Evolutionary conservation across 78 protist species (phyloP), one percentile per base, ranked within the genome.

Genomic region (Reticulomyxa filosa): DNA sequence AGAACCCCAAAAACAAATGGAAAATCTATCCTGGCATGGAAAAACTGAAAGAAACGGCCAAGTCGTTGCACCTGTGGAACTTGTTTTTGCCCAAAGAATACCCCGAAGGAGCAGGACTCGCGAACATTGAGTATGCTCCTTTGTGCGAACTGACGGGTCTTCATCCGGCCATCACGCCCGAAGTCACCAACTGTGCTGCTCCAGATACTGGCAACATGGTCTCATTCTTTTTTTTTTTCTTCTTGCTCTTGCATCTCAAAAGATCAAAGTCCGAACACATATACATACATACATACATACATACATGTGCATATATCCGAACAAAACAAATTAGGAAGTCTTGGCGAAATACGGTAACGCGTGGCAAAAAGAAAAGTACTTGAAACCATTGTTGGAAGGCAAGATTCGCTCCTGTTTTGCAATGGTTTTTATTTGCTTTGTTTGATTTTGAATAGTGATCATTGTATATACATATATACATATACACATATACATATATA

Each of bases 191-290:
- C 66, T 84, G 89, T 69, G 0, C 59, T 32, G 89, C 89, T 0
- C 89, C 89, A 4, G 89, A 84, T 53, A 80, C 89, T 1, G 89
- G 89, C 10, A 84, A 84, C 75, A 83, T 83, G 89, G 89, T 79
- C 52, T 73, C 17, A n/a, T n/a, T 42, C 17, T 42, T n/a, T 42
- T n/a, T 42, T n/a, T 42, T n/a, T n/a, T n/a, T n/a, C n/a, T n/a
- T n/a, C n/a, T n/a, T n/a, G n/a, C n/a, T n/a, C n/a, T n/a, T n/a
- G n/a, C n/a, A n/a, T n/a, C n/a, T n/a, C n/a, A n/a, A 42, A n/a
- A 42, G 29, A 42, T n/a, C 50, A 17, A 42, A n/a, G 17, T 42
- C 17, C 17, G 50, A n/a, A 42, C 50, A 42, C 50, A 17, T 17
- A 42, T 42, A 42, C 17, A 42, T 42, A 42, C 50, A 42, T 42